Evolutionary conservation across 345 rosid species (phyloP), one percentile per base, ranked within the genome.

Genomic region (Citrus trifoliata): DNA sequence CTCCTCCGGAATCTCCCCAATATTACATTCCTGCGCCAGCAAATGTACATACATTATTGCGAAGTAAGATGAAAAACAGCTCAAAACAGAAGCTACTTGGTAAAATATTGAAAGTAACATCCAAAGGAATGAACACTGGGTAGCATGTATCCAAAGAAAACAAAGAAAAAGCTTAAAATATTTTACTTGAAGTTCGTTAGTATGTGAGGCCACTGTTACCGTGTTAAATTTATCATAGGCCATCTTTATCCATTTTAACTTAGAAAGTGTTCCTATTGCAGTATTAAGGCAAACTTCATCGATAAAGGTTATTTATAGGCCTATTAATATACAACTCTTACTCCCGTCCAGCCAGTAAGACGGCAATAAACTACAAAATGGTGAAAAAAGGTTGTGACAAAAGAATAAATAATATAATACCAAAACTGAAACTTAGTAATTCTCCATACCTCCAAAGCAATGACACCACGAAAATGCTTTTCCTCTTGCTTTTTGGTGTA

Each of bases 401-500:
- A 13, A 46, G 32, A 72, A 56, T 32, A 32, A 51, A 56, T 5
- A 67, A 65, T 37, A 63, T 53, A 46, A 60, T 24, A 67, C 9
- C 9, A 18, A 9, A 56, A 38, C 25, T 65, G 64, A 77, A 70
- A 40, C 30, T 18, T 30, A 30, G 66, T 28, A 51, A 51, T 63
- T 24, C 59, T 46, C n/a, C 75, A 53, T 71, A 92, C 99, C 97
- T 93, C 96, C 87, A 93, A 91, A 53, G 91, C 76, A 60, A 95
- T 89, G 77, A 91, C 90, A 74, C 99, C 99, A 35, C 95, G 99
- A 77, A 95, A 95, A 76, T 84, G 90, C 59, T 93, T 84, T 67
- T 95, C 99, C 88, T 95, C 99, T 87, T 92, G 95, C 87, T 93
- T 95, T 83, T 89, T 93, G 28, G 98, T 93, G 84, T 95, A 95